phyloP scores from a whole-genome alignment of 495 filamentous ascomycete species.

The Daldinia bambusicola region DNA sequence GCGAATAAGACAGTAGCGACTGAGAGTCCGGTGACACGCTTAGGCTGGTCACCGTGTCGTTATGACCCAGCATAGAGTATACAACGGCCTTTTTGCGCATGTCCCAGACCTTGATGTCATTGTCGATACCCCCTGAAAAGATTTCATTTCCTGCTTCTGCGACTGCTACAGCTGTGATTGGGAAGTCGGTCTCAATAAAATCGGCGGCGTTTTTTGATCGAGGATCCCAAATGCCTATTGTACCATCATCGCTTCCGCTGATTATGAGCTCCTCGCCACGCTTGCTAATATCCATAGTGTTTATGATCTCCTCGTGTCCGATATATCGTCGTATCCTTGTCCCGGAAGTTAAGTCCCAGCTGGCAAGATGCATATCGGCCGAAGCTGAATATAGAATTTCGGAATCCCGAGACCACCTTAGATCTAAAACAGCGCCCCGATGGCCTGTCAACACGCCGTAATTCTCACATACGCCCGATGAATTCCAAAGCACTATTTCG shows the following conservation, averaged over 20 bases:
- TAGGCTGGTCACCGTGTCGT: constrained; percentile 90
- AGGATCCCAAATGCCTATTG: constrained; percentile 96
- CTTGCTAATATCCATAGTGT: constrained; percentile 85
- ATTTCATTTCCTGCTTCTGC: constrained; percentile 95
- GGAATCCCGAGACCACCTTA: constrained; percentile 97
- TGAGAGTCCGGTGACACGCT: constrained; percentile 91
- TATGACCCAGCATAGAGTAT: constrained; percentile 89
- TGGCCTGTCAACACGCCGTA: constrained; percentile 89
- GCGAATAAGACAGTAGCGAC: constrained; percentile 87
- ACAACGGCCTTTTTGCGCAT: constrained; percentile 87
- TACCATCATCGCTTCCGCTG: constrained; percentile 91
- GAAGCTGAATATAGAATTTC: constrained; percentile 91
- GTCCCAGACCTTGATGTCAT: constrained; percentile 98
- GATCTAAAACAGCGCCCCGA: constrained; percentile 87
- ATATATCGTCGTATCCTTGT: constrained; percentile 87
- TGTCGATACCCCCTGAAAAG: constrained; percentile 94
- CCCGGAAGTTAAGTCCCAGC: constrained; percentile 93
- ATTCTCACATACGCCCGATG: constrained; percentile 91
- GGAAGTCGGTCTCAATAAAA: constrained; percentile 90
- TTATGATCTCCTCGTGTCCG: constrained; percentile 94
- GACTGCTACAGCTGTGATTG: constrained; percentile 89
- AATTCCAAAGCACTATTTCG: constrained; percentile 85
- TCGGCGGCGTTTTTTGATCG: constrained; percentile 88
- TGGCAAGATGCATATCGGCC: constrained; percentile 89
- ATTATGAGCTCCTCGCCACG: constrained; percentile 89